Base-by-base conservation (phyloP, 768 basidiomycete species). In the Trametopsis cervina region DNA sequence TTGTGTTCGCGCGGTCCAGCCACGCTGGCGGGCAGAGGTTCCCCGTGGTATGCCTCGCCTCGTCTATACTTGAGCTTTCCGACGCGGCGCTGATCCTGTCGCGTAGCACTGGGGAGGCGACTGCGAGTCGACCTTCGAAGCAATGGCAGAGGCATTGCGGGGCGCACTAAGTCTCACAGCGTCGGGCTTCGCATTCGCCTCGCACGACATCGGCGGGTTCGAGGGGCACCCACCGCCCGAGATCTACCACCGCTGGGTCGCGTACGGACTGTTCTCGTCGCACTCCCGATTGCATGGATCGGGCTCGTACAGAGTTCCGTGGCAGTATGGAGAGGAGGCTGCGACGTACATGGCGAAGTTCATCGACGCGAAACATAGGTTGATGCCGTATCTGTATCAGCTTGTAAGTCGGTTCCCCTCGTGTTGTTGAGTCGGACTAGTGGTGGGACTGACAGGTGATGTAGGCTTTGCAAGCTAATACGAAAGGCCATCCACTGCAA, bases 201-300 rank as follows among this genome's bases (percentile, higher is more conserved):
- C 81, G 15, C 83, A 85, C 61, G 85, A 89, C 58, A 85, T 89
- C 47, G 85, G 84, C 21, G 85, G 85, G 1, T 88, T 85, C 54
- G 84, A 87, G 76, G 83, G 83, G 9, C 78, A 77, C 44, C 83
- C 83, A 2, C 76, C 78, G 7, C 74, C 80, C 0, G 78, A 80
- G 55, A 77, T 86, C 38, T 86, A 83, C 59, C 78, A 82, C 54
- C 80, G 85, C 38, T 89, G 83, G 84, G 78, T 84, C 13, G 83
- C 82, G 1, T 85, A 84, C 60, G 84, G 85, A 0, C 63, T 86
- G 24, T 87, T 86, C 67, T 85, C 83, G 2, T 82, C 83, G 22
- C 85, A 87, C 55, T 83, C 83, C 6, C 76, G 85, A 20, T 63
- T 89, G 38, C 85, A 89, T 52, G 85, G 85, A 2, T 83, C 81